Evolutionary conservation across 1,284 basidiomycete genomes (phyloP).

Genomic region (Ustilago curta): DNA sequence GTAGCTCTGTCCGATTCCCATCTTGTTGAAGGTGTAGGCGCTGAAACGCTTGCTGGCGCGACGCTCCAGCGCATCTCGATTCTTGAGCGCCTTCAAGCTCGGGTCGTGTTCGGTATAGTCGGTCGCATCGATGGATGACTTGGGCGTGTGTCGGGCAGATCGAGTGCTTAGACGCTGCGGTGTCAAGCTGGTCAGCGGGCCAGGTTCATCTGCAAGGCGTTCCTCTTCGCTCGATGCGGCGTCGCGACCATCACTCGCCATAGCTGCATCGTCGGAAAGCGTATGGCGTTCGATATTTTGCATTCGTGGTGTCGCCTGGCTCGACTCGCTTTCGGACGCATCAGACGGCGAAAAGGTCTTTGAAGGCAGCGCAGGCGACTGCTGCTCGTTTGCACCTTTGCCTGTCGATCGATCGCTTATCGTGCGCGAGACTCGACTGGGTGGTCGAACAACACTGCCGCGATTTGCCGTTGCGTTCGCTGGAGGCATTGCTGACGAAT

Average conservation of each 20-base stretch:
- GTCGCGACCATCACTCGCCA: background rate
- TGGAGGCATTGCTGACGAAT: constrained; percentile 14
- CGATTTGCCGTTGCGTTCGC: constrained; percentile 9
- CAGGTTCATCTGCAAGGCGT: constrained; percentile 20
- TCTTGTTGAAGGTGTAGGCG: constrained; percentile 93
- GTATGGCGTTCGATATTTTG: constrained; percentile 34
- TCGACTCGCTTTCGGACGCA: constrained; percentile 22
- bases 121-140: constrained; percentile 38
- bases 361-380: constrained; percentile 27
- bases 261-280: constrained; percentile 32
- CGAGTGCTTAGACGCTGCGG: constrained; percentile 38
- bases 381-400: constrained; percentile 13
- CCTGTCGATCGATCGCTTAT: constrained; percentile 27
- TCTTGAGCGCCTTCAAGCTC: constrained; percentile 88
- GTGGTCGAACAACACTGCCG: constrained; percentile 27
- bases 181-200: constrained; percentile 26
- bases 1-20: constrained; percentile 74
- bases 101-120: constrained; percentile 78
- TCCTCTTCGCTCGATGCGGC: constrained; percentile 24
- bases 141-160: constrained; percentile 38
- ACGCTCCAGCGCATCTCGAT: constrained; percentile 86
- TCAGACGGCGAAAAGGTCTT: constrained; percentile 25
- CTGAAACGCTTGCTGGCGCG: constrained; percentile 96
- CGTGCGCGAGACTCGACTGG: constrained; percentile 28
- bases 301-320: constrained; percentile 38